A percentile compares a stretch with the other conserved stretches of the same genome.
phyloP scores from a whole-genome alignment of 257 asterid species.

The Penstemon eatonii region DNA sequence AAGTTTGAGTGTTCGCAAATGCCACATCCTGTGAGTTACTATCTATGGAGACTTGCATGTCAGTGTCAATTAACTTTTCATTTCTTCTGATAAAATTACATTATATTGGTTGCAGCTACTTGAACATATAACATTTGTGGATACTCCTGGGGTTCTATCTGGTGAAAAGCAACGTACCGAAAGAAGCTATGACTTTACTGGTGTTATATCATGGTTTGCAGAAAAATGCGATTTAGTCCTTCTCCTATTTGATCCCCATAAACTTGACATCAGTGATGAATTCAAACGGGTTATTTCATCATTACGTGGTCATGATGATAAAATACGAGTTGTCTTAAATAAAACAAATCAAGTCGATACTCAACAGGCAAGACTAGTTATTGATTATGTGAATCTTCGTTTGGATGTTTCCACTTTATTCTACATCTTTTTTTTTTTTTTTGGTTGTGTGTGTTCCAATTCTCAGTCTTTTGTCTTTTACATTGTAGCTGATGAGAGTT shows the following conservation, averaged over 20 bases:
- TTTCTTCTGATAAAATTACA: too few relatives aligned
- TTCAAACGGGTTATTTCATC: slow-evolving; percentile 86
- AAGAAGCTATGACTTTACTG: slow-evolving; percentile 92
- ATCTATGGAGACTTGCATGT: neutral
- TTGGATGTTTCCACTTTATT: slow-evolving; percentile 1
- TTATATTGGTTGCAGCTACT: slow-evolving; percentile 44
- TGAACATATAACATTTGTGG: slow-evolving; percentile 90
- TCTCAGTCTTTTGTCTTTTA: slow-evolving; percentile 19
- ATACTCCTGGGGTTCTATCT: slow-evolving; percentile 88
- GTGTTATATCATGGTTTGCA: slow-evolving; percentile 94
- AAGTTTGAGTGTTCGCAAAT: slow-evolving; percentile 62
- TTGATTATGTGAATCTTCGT: slow-evolving; percentile 1
- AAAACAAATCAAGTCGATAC: slow-evolving; percentile 94
- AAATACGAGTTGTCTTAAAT: slow-evolving; percentile 32
- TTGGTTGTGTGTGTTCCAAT: neutral
- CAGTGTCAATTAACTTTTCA: too few relatives aligned
- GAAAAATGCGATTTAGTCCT: slow-evolving; percentile 83
- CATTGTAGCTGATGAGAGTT: slow-evolving; percentile 84
- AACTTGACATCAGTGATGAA: slow-evolving; percentile 91
- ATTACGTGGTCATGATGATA: slow-evolving; percentile 88
- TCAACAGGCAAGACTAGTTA: slow-evolving; percentile 55
- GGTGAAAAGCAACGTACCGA: slow-evolving; percentile 94
- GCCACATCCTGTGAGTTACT: slow-evolving; percentile 51
- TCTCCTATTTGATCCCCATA: slow-evolving; percentile 90
- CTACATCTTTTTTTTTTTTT: neutral